Base-by-base conservation (phyloP, 768 basidiomycete genomes). In the Melanogaster broomeanus region DNA sequence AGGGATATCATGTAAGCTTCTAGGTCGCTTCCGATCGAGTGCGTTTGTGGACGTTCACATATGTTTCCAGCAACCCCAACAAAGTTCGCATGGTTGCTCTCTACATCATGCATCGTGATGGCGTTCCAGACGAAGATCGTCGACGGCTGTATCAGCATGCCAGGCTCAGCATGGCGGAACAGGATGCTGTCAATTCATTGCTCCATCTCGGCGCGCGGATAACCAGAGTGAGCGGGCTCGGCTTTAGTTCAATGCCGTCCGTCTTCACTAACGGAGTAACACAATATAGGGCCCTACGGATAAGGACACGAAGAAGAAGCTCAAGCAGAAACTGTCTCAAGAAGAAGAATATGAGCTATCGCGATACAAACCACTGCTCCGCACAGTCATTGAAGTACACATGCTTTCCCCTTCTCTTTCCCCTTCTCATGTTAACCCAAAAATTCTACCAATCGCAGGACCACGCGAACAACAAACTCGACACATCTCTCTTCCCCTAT, bases 281-380 rank as follows among this genome's bases (percentile, higher is more conserved):
- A 3, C 33, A 39, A 8, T 7, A 7, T 56, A 96, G 93, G 78
- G 79, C 6, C 79, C 88, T 2, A 76, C 76, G 8, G 93, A 96
- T 61, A 82, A 84, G 46, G 90, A 94, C 62, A 82, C 74, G 27
- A 89, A 84, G 76, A 90, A 87, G 70, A 87, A 83, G 56, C 74
- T 93, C 49, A 95, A 90, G 74, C 87, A 87, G 63, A 92, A 88
- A 66, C 67, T 75, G 24, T 75, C 64, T 48, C 61, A 65, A n/a
- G 93, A 92, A n/a, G 94, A 96, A 53, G 95, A 97, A 61, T 99
- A 98, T 64, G 96, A 98, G 58, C 81, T 99, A 28, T 98, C 96
- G 16, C 82, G 97, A 52, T 99, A 84, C 72, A 93, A 89, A 63
- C 97, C 97, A 7, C 72, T 86, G 2, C 66, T 98, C 25, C 84